A percentile compares a stretch with the other conserved stretches of the same genome.
phyloP scores from a whole-genome alignment of 129 eudicot species.

The Artemisia argyi region DNA sequence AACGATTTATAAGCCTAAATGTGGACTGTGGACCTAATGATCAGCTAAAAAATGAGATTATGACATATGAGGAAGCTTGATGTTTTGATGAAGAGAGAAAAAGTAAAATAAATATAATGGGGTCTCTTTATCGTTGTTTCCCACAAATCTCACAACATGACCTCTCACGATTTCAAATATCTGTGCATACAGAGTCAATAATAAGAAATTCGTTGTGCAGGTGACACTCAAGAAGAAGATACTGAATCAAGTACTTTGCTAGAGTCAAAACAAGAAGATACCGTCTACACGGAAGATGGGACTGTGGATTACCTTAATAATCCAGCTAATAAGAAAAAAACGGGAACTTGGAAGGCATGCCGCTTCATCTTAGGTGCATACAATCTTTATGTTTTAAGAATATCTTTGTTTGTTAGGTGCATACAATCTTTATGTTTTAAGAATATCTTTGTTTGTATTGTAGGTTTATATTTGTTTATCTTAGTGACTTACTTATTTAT shows the following conservation, averaged over 20 bases:
- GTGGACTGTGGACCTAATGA: too few relatives aligned
- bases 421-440: neutral
- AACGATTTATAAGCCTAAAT: too few relatives aligned
- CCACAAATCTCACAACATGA: too few relatives aligned
- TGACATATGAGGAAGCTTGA: too few relatives aligned
- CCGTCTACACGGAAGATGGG: constrained; percentile 60
- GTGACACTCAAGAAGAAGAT: constrained; percentile 25
- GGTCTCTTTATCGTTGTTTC: too few relatives aligned
- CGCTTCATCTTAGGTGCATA: constrained; percentile 61
- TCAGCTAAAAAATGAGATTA: too few relatives aligned
- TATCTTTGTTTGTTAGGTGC: constrained; percentile 37
- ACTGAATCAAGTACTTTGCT: constrained; percentile 34
- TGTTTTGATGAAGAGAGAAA: too few relatives aligned
- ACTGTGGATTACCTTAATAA: constrained; percentile 54
- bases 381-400: neutral
- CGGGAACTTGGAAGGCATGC: constrained; percentile 89
- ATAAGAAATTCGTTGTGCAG: constrained; percentile 8
- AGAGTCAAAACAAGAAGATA: constrained; percentile 38
- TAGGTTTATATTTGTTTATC: neutral
- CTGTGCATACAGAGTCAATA: neutral
- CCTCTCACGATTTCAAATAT: too few relatives aligned
- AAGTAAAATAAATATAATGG: too few relatives aligned
- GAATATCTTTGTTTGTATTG: neutral
- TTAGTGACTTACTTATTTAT: neutral
- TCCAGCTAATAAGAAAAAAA: constrained; percentile 59